These are phyloP conservation scores for Dacryopinax primogenitus DNA, from an alignment of 768 basidiomycete species.

Conservation along the genomic window DNA sequence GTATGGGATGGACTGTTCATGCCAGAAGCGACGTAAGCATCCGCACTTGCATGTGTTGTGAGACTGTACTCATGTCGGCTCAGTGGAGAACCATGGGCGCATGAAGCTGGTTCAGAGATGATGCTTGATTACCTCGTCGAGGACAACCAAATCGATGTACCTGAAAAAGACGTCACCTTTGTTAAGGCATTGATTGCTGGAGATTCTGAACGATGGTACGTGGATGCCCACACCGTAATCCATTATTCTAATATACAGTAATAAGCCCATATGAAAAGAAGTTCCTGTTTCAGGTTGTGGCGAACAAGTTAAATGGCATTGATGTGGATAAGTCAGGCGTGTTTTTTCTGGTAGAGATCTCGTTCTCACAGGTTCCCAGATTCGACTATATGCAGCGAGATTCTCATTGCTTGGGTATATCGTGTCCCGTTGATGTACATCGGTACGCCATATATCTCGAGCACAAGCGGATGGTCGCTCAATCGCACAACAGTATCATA, in stretches of 20 bases:
- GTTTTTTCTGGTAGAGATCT: neutral
- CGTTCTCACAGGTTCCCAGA: constrained; percentile 27
- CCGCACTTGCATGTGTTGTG: neutral
- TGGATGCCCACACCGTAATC: neutral
- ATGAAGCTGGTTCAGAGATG: constrained; percentile 69
- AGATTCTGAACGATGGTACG: constrained; percentile 23
- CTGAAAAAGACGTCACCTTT: constrained; percentile 39
- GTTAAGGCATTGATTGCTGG: constrained; percentile 73
- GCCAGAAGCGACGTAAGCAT: constrained; percentile 49
- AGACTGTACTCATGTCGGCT: neutral
- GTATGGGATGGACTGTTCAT: constrained; percentile 71
- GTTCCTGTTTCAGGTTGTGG: constrained; percentile 75
- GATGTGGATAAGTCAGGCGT: constrained; percentile 68
- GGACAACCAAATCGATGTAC: constrained; percentile 41
- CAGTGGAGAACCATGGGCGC: constrained; percentile 46
- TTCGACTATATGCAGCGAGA: constrained; percentile 76
- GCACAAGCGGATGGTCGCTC: neutral
- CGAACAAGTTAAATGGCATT: constrained; percentile 66
- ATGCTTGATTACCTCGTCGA: constrained; percentile 62
- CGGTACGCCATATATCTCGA: constrained; percentile 26
- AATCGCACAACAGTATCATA: constrained; percentile 40
- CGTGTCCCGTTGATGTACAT: constrained; percentile 38
- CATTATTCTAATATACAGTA: neutral
- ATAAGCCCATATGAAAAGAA: constrained; percentile 38
- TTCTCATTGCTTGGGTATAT: constrained; percentile 54